These are phyloP conservation scores for Candida cerambycidarum DNA, from an alignment of 805 yeast genomes.

Conservation along the genomic window DNA sequence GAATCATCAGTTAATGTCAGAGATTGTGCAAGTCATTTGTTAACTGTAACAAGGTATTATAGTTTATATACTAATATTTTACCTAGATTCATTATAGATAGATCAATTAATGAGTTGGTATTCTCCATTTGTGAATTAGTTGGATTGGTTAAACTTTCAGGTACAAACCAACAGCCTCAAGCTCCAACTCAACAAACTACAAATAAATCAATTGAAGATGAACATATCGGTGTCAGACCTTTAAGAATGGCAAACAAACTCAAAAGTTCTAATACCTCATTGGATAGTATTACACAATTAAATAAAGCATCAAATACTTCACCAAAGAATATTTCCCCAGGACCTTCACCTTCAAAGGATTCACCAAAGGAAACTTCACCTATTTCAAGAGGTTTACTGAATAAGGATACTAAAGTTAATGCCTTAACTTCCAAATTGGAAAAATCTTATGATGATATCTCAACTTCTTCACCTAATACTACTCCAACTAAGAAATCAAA, in stretches of 20 bases:
- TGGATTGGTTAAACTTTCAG: slow-evolving; percentile 8
- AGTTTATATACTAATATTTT: slow-evolving; percentile 61
- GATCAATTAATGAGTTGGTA: slow-evolving; percentile 73
- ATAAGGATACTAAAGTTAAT: slow-evolving; percentile 10
- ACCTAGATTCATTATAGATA: slow-evolving; percentile 70
- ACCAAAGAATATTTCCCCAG: slow-evolving; percentile 3
- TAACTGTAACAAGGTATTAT: slow-evolving; percentile 75
- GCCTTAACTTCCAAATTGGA: slow-evolving; percentile 26
- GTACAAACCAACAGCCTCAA: neutral
- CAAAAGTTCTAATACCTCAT: slow-evolving; percentile 11
- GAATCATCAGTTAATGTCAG: slow-evolving; percentile 51
- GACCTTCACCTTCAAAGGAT: neutral
- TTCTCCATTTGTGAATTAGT: slow-evolving; percentile 64
- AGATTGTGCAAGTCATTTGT: slow-evolving; percentile 69
- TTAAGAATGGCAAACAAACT: slow-evolving; percentile 64
- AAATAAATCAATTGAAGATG: slow-evolving; percentile 6
- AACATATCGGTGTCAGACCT: slow-evolving; percentile 56
- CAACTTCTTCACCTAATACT: slow-evolving; percentile 16
- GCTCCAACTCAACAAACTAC: neutral
- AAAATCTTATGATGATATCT: slow-evolving; percentile 16
- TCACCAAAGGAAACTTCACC: no score
- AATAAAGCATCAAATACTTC: neutral
- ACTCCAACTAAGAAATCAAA: slow-evolving; percentile 18
- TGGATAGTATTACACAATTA: slow-evolving; percentile 4
- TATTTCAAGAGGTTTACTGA: no score